A percentile compares a stretch with the other conserved stretches of the same genome.
These are phyloP conservation scores for Alternaria novae-zelandiae DNA, from an alignment of 2,329 filamentous ascomycete genomes.

Conservation along the genomic window DNA sequence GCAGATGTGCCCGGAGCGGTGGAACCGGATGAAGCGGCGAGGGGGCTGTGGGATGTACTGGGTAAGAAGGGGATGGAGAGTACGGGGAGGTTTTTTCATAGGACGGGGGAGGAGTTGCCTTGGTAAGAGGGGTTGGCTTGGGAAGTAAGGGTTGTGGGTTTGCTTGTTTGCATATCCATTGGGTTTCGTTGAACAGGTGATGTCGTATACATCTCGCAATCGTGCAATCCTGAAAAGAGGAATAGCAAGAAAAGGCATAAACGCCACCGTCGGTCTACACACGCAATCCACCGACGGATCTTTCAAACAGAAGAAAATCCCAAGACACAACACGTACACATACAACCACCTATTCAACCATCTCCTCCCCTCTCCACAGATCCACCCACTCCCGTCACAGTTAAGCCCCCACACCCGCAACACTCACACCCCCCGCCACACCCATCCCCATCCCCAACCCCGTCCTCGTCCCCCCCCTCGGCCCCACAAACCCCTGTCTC, in stretches of 20 bases:
- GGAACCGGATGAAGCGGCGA: constrained; percentile 53
- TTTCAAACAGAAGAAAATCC: background rate
- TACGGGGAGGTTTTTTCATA: constrained; percentile 54
- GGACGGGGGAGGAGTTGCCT: constrained; percentile 51
- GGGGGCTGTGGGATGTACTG: constrained; percentile 53
- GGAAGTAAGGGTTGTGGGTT: too few species aligned
- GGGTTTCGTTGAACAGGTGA: background rate
- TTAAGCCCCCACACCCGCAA: too few species aligned
- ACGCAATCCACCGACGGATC: background rate
- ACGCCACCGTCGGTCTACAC: background rate
- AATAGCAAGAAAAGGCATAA: background rate
- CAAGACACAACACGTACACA: background rate
- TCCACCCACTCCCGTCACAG: too few species aligned
- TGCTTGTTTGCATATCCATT: background rate
- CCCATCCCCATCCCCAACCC: constrained; percentile 5
- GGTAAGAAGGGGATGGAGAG: constrained; percentile 49
- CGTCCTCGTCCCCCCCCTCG: constrained; percentile 53
- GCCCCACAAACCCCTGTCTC: constrained; percentile 84
- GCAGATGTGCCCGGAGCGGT: constrained; percentile 47
- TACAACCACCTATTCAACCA: background rate
- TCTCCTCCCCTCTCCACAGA: too few species aligned
- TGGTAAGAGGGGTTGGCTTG: too few species aligned
- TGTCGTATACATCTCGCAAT: background rate
- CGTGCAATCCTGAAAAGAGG: too few species aligned
- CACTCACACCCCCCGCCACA: background rate